phyloP scores from a whole-genome alignment of 352 stramenopile genomes.

The Aphanomyces cochlioides region DNA sequence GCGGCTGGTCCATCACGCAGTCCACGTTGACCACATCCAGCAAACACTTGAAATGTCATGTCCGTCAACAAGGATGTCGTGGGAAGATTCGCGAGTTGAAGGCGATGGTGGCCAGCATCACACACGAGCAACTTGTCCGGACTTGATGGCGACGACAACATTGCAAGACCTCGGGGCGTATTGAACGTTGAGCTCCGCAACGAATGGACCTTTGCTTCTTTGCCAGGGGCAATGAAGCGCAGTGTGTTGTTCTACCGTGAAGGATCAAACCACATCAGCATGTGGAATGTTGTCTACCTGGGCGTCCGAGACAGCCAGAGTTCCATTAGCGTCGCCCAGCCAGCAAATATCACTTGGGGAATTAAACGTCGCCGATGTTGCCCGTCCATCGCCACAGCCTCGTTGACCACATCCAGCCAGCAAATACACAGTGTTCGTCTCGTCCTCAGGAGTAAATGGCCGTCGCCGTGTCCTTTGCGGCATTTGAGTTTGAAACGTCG shows the following conservation, averaged over 20 bases:
- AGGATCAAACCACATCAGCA: not conserved
- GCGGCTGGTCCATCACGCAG: slow-evolving; percentile 44
- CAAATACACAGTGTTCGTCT: not conserved
- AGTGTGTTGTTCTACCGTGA: slow-evolving; percentile 24
- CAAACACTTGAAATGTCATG: slow-evolving; percentile 47
- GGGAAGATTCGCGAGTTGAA: slow-evolving; percentile 46
- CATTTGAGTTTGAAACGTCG: no score
- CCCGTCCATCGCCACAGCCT: slow-evolving; percentile 17
- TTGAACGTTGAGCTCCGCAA: slow-evolving; percentile 38
- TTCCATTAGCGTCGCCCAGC: not conserved
- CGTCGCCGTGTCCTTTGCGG: no score
- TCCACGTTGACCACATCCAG: slow-evolving; percentile 42
- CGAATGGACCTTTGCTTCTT: not conserved
- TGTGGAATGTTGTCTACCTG: slow-evolving; percentile 4
- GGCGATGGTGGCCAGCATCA: slow-evolving; percentile 50
- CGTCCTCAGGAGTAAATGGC: not conserved
- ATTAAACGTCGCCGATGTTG: slow-evolving; percentile 12
- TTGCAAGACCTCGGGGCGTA: slow-evolving; percentile 43
- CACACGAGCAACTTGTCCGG: slow-evolving; percentile 48
- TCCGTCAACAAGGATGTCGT: slow-evolving; percentile 23
- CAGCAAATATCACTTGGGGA: slow-evolving; percentile 2
- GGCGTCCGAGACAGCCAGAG: slow-evolving; percentile 15
- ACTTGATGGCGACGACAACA: slow-evolving; percentile 31
- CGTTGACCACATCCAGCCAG: slow-evolving; percentile 15
- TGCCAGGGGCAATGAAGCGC: not conserved